These are phyloP conservation scores for Cladobotryum protrusum DNA, from an alignment of 2,329 filamentous ascomycete species.

Conservation along the genomic window DNA sequence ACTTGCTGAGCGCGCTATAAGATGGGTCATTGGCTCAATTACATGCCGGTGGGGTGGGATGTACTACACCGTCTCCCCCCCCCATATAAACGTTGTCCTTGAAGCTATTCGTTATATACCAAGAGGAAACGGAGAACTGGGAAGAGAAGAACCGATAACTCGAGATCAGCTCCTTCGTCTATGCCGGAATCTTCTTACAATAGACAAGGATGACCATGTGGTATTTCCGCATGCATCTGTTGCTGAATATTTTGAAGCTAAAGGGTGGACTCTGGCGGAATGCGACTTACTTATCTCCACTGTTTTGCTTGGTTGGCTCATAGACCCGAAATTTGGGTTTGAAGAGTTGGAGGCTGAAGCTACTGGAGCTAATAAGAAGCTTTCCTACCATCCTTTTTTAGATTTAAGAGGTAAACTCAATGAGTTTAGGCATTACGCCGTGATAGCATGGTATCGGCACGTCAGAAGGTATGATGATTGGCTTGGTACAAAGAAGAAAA, in stretches of 20 bases:
- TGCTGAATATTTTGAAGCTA: conserved; percentile 4
- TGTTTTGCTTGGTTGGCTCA: neutral
- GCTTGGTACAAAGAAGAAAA: neutral
- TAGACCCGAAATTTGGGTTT: neutral
- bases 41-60: neutral
- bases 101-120: neutral
- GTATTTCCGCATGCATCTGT: conserved; percentile 9
- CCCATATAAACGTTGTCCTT: neutral
- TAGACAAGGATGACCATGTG: conserved; percentile 1
- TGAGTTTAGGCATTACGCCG: neutral
- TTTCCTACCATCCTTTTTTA: neutral
- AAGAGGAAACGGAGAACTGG: neutral
- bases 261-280: neutral
- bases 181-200: conserved; percentile 5
- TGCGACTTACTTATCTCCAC: neutral
- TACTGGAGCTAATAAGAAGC: neutral
- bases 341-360: no score
- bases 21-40: neutral
- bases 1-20: conserved; percentile 4
- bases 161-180: conserved; percentile 1
- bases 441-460: neutral
- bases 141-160: neutral
- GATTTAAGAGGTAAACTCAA: no score
- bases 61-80: no score
- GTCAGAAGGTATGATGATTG: neutral